Percentiles rank a stretch among this genome's conserved stretches.
These are phyloP conservation scores for Linnemannia hyalina DNA, from an alignment of 192 early-diverging fungal genomes.

Conservation along the genomic window DNA sequence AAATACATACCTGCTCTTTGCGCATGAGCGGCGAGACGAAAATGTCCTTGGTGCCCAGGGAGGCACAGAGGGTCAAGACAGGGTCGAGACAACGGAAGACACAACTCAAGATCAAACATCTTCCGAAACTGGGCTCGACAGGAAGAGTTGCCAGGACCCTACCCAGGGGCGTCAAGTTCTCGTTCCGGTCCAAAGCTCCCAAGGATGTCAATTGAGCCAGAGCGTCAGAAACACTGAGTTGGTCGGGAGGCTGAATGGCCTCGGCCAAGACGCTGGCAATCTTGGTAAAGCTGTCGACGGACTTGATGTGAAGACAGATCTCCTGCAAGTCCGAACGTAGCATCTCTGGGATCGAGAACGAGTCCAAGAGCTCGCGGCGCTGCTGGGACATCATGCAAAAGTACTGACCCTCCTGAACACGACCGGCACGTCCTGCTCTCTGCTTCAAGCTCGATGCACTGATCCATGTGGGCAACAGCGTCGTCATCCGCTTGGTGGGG, in stretches of 20 bases:
- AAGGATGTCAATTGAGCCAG: slow-evolving; percentile 54
- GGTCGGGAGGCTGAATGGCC: slow-evolving; percentile 61
- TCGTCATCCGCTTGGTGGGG: slow-evolving; percentile 58
- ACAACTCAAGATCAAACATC: slow-evolving; percentile 72
- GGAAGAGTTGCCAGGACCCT: slow-evolving; percentile 70
- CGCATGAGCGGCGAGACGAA: slow-evolving; percentile 56
- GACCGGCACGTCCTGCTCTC: slow-evolving; percentile 72
- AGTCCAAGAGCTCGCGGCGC: slow-evolving; percentile 58
- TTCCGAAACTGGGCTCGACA: slow-evolving; percentile 78
- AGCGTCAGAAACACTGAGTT: slow-evolving; percentile 55
- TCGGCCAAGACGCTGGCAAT: slow-evolving; percentile 57
- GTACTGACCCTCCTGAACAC: slow-evolving; percentile 68
- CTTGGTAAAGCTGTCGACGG: slow-evolving; percentile 58
- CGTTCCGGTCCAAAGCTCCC: slow-evolving; percentile 58
- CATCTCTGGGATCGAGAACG: slow-evolving; percentile 71
- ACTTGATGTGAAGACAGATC: slow-evolving; percentile 65
- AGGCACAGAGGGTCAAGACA: slow-evolving; percentile 72
- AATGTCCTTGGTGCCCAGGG: slow-evolving; percentile 62
- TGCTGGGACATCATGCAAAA: slow-evolving; percentile 63
- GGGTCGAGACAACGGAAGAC: slow-evolving; percentile 77
- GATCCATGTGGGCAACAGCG: slow-evolving; percentile 60
- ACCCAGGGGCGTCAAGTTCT: slow-evolving; percentile 75
- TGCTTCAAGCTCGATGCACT: slow-evolving; percentile 70
- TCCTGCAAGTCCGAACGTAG: slow-evolving; percentile 64
- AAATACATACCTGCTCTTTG: slow-evolving; percentile 36